phyloP scores from a whole-genome alignment of 2,329 filamentous ascomycete species.

The Aspergillus pseudoviridinutans region DNA sequence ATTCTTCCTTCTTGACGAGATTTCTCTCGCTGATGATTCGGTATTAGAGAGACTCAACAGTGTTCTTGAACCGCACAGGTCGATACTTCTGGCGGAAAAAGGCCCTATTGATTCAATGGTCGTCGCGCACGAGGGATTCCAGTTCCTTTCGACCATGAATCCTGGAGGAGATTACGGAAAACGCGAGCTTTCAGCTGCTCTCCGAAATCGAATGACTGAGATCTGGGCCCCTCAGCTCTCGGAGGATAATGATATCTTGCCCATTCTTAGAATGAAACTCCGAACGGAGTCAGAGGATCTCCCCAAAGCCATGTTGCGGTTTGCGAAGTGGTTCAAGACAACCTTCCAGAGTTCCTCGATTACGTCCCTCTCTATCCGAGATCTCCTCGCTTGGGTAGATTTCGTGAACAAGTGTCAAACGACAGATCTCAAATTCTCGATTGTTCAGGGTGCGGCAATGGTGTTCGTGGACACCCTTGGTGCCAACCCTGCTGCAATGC shows the following conservation, averaged over 20 bases:
- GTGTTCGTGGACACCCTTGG: slow-evolving; percentile 95
- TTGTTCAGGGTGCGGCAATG: slow-evolving; percentile 85
- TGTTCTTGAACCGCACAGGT: slow-evolving; percentile 83
- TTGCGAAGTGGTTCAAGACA: slow-evolving; percentile 88
- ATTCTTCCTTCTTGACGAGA: slow-evolving; percentile 94
- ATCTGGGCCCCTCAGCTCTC: slow-evolving; percentile 95
- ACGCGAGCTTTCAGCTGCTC: slow-evolving; percentile 88
- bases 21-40: slow-evolving; percentile 95
- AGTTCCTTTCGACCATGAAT: slow-evolving; percentile 99
- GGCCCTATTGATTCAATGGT: slow-evolving; percentile 79
- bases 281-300: slow-evolving; percentile 51
- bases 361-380: slow-evolving; percentile 82
- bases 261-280: slow-evolving; percentile 80
- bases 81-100: slow-evolving; percentile 88
- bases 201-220: slow-evolving; percentile 95
- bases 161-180: slow-evolving; percentile 98
- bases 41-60: slow-evolving; percentile 95
- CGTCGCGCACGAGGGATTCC: slow-evolving; percentile 72
- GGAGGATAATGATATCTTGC: slow-evolving; percentile 76
- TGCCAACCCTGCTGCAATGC: slow-evolving; percentile 85
- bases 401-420: slow-evolving; percentile 72
- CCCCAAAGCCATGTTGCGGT: slow-evolving; percentile 70
- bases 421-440: slow-evolving; percentile 46
- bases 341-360: slow-evolving; percentile 71
- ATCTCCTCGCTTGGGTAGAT: slow-evolving; percentile 87